Base-by-base conservation (phyloP, 2,329 filamentous ascomycete genomes). In the Alternaria sp. region DNA sequence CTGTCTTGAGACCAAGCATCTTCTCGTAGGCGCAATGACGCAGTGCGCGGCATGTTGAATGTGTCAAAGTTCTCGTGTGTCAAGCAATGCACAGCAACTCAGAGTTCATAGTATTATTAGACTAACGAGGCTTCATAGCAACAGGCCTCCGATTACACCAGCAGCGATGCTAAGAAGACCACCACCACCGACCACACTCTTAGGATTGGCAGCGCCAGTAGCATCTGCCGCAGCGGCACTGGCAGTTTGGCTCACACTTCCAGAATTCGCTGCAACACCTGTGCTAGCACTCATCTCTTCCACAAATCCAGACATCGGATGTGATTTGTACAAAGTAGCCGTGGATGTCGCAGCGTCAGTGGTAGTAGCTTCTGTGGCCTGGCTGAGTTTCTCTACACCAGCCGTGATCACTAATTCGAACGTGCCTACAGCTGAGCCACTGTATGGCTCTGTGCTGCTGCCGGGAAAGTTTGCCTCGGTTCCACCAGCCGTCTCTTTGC, bases 401-500 rank as follows among this genome's bases (percentile, higher is more conserved):
- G 64, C 68, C 3, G 71, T 73, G 8, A 71, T 60, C 12, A 58
- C 53, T 2, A 73, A 47, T 4, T 53, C 50, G 23, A 59, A 10
- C n/a, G 21, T 58, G 6, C 43, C 58, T 3, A 61, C 46, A 9
- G 50, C 44, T 4, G 47, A 67, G 18, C 55, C 59, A 3, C 63
- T 65, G 50, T 67, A 73, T 11, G 66, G 73, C 43, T 25, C 50
- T 1, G 72, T 75, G 25, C 62, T 69, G 11, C 55, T 61, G 6
- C 75, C 73, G 3, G 74, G 73, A 44, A 65, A 67, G 46, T 75
- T 75, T 2, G 74, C 74, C 28, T 71, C 68, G 9, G 51, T 56
- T n/a, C 73, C 75, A 23, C 68, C 65, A 9, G 65, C 67, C 12
- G 55, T 70, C 45, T 73, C 65, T 47, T 60, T 67, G 68, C 75